Conservation (phyloP, 805 yeast genomes). For the Nakazawaea molendinolei region DNA sequence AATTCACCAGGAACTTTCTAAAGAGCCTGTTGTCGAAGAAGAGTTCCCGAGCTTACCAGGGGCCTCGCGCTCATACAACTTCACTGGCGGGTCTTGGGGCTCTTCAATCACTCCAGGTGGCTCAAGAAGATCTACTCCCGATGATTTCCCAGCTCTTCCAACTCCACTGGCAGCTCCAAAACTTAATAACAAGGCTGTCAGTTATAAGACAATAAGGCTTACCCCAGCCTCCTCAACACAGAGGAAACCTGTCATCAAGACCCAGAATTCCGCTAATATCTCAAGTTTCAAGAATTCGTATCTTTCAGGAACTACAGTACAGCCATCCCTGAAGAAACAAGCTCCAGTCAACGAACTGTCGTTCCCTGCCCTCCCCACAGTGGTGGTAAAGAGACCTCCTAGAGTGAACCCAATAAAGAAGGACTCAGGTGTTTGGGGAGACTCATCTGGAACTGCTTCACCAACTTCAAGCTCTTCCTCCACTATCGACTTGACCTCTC, state of each 20-base stretch:
- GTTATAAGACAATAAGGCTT: slow-evolving; percentile 3
- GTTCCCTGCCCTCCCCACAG: slow-evolving; percentile 42
- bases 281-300: slow-evolving; percentile 4
- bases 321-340: slow-evolving; percentile 14
- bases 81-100: neutral
- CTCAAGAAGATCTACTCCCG: neutral
- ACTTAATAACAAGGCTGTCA: slow-evolving; percentile 5
- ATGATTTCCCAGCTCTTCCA: slow-evolving; percentile 28
- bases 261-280: neutral
- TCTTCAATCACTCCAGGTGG: too few species aligned
- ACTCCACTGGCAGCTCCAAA: slow-evolving; percentile 6
- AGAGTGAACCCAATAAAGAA: slow-evolving; percentile 45
- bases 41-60: slow-evolving; percentile 8
- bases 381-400: slow-evolving; percentile 42
- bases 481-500: slow-evolving; percentile 16
- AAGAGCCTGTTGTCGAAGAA: neutral
- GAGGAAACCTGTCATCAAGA: slow-evolving; percentile 11
- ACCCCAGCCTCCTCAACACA: slow-evolving; percentile 9
- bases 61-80: neutral
- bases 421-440: slow-evolving; percentile 28
- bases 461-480: slow-evolving; percentile 12
- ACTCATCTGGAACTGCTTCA: slow-evolving; percentile 4
- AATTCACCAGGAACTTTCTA: slow-evolving; percentile 8
- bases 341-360: slow-evolving; percentile 21
- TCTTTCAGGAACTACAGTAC: slow-evolving; percentile 5